Evolutionary conservation across 805 yeast species (phyloP).

Genomic region (Zygosaccharomyces gambellarensis): DNA sequence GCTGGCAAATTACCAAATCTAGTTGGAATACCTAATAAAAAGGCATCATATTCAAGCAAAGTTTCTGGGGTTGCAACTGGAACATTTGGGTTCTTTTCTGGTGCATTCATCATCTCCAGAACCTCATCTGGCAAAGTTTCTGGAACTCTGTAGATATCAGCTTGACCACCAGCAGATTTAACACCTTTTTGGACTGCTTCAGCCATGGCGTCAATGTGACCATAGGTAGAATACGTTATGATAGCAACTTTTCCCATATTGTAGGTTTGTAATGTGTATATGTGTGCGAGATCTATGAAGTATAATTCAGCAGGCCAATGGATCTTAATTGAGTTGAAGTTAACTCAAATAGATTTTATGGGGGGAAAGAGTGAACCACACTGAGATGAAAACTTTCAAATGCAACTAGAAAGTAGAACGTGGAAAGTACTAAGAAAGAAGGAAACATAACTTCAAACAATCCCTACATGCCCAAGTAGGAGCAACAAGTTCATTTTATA

Average conservation of each 20-base stretch:
- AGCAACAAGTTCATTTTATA: neutral
- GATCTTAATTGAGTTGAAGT: neutral
- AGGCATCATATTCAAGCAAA: constrained; percentile 62
- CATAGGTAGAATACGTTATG: constrained; percentile 69
- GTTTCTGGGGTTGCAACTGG: constrained; percentile 56
- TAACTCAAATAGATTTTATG: neutral
- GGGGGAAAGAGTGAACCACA: too few species aligned
- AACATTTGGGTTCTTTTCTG: constrained; percentile 51
- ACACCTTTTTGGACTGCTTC: constrained; percentile 64
- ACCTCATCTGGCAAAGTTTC: constrained; percentile 67
- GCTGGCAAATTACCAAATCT: constrained; percentile 73
- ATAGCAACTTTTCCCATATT: constrained; percentile 41
- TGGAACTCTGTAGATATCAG: constrained; percentile 67
- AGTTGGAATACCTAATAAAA: constrained; percentile 75
- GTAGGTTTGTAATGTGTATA: neutral
- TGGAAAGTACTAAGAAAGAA: too few species aligned
- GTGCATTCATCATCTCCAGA: constrained; percentile 52
- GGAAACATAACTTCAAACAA: too few species aligned
- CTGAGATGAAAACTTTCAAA: too few species aligned
- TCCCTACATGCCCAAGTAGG: neutral
- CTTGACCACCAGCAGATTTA: constrained; percentile 61
- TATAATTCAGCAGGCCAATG: too few species aligned
- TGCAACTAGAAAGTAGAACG: neutral
- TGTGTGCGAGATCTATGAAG: neutral
- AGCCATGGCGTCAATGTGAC: constrained; percentile 69